Base-by-base conservation (phyloP, 2,329 filamentous ascomycete genomes). In the Sclerotinia sclerotiorum region DNA sequence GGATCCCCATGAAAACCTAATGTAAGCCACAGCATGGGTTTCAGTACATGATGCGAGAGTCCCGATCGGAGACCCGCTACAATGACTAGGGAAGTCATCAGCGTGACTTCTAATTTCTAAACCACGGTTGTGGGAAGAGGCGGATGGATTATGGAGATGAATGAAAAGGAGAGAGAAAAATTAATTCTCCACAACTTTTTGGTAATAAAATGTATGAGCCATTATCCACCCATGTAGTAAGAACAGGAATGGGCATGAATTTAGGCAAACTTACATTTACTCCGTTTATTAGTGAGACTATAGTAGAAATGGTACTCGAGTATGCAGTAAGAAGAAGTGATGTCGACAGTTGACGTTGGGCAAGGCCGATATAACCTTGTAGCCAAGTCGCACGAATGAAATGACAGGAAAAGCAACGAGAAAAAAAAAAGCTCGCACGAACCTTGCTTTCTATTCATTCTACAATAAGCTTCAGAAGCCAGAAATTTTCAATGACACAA, bases 21-120 rank as follows among this genome's bases (percentile, higher is more conserved):
- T 60, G 57, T 60, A 54, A 52, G 61, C 61, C 61, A 54, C 61
- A 64, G 24, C 61, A 64, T 54, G 46, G 60, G 60, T 32, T 39
- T 63, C 44, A 49, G n/a, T 49, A 51, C 61, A 52, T 54, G 48
- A 64, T 64, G 61, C 48, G 42, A 54, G 61, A 64, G 48, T 64
- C 48, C 49, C 61, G 61, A 64, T 64, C 61, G 48, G 39, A 27
- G n/a, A 55, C 46, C 61, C 61, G 35, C 61, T 64, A 27, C 21
- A 35, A 19, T 35, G 55, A 58, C 55, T 44, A 27, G 55, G 55
- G 42, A 60, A 46, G 4, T 60, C 42, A 60, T 46, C 57, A n/a
- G 57, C 57, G 57, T 60, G 57, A 42, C 46, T 55, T 27, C n/a
- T 27, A 27, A 42, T 29, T 55, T 27, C n/a, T 27, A 27, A 29